Evolutionary conservation across 306 rosid species (phyloP).

Genomic region (Casuarina equisetifolia): DNA sequence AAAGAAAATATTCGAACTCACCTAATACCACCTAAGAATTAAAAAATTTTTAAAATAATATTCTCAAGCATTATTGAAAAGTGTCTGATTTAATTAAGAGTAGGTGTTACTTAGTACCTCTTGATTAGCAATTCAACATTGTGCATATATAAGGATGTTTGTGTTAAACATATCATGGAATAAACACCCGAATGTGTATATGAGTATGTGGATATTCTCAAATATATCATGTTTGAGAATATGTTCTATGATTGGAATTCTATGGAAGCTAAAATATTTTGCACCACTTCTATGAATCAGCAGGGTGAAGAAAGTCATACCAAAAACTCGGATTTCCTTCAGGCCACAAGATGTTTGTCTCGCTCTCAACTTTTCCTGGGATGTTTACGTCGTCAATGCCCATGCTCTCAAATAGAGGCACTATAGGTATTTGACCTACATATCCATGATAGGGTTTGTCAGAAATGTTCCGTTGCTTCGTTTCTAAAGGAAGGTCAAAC

Average conservation of each 20-base stretch:
- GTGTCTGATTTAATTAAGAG: no score
- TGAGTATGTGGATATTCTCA: no score
- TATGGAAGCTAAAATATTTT: neutral
- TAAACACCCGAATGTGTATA: no score
- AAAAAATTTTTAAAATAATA: no score
- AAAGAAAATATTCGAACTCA: no score
- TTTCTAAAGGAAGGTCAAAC: conserved; percentile 68
- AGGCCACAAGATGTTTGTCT: conserved; percentile 50
- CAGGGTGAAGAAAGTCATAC: conserved; percentile 13
- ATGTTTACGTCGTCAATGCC: conserved; percentile 54
- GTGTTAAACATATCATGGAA: neutral
- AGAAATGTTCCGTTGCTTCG: conserved; percentile 53
- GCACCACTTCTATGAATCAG: neutral
- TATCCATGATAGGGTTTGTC: conserved; percentile 68
- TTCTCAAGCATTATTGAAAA: no score
- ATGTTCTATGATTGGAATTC: no score
- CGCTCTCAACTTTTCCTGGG: conserved; percentile 40
- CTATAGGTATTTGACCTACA: conserved; percentile 56
- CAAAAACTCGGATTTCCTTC: conserved; percentile 58
- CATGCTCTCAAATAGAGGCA: conserved; percentile 68
- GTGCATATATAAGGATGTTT: no score
- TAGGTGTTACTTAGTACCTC: no score
- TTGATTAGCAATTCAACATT: no score
- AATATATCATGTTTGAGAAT: no score
- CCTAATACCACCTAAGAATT: no score